Base-by-base conservation (phyloP, 2,329 filamentous ascomycete species). In the Fusarium azukiicola region DNA sequence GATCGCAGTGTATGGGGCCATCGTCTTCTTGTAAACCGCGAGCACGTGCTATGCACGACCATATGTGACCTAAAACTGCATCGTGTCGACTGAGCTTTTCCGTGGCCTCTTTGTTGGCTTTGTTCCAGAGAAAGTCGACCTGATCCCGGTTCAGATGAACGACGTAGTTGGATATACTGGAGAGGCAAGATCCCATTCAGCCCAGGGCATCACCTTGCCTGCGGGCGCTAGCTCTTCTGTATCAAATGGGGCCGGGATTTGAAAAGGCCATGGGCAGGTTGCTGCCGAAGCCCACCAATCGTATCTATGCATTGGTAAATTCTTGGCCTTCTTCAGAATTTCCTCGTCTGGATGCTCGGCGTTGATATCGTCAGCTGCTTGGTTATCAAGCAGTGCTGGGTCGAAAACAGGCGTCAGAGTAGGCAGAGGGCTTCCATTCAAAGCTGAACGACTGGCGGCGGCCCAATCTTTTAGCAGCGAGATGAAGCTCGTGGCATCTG, bases 31-130 rank as follows among this genome's bases (percentile, higher is more conserved):
- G 7, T 0, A 80, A 42, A 1, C 72, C 44, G 0, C 83, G 79
- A n/a, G 82, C 80, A 10, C 82, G 83, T 16, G 74, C 50, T 12
- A 84, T 80, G 36, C 80, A 83, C 1, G 80, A 83, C 82, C 82
- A 84, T 2, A 83, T 73, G n/a, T 84, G 81, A 5, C 74, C 80
- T 2, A 84, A 27, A 11, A 83, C 61, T 9, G 80, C 76, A 71
- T 84, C 83, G 6, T 84, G 83, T 0, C 74, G 78, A 14, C 82
- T 84, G 2, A 80, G 40, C 12, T 50, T 80, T 14, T 71, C 47
- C 1, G 63, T 23, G 1, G 61, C 54, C 3, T 27, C 16, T 1
- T 67, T 4, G 1, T 70, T 77, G 12, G 38, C 72, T 3, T 47
- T 50, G 12, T 47, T 56, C 69, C 72, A 80, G 0, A 84, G 69